These are phyloP conservation scores for Teunomyces kruisii DNA, from an alignment of 805 yeast species.

Conservation along the genomic window DNA sequence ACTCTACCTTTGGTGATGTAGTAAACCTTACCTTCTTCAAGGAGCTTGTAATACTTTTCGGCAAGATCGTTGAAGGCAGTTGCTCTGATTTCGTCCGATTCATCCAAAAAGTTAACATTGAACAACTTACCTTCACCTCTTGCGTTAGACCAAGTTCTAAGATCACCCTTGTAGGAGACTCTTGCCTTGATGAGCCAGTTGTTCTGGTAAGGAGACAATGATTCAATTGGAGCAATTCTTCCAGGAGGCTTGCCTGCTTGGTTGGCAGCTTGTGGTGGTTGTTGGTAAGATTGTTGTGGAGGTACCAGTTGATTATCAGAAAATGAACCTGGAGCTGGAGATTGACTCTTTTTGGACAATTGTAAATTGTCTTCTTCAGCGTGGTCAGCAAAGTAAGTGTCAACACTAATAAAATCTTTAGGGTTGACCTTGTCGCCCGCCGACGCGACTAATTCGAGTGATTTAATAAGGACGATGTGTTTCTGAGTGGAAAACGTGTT, in stretches of 20 bases:
- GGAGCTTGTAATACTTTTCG: conserved; percentile 67
- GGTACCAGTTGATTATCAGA: conserved; percentile 9
- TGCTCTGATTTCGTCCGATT: conserved; percentile 93
- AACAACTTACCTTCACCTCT: conserved; percentile 89
- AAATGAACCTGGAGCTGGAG: conserved; percentile 9
- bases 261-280: conserved; percentile 8
- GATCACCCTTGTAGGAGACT: conserved; percentile 82
- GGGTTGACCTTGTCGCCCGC: conserved; percentile 34
- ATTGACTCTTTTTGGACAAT: conserved; percentile 7
- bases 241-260: conserved; percentile 12
- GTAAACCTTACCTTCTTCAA: conserved; percentile 89
- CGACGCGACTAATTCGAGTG: conserved; percentile 41
- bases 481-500: conserved; percentile 49
- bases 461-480: conserved; percentile 48
- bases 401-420: conserved; percentile 46
- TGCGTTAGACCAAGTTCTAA: conserved; percentile 83
- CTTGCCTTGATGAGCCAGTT: conserved; percentile 93
- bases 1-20: conserved; percentile 80
- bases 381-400: conserved; percentile 57
- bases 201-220: conserved; percentile 86
- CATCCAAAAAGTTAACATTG: conserved; percentile 84
- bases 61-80: conserved; percentile 91
- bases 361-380: conserved; percentile 50
- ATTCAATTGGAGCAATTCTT: conserved; percentile 73
- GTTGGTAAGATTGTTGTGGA: conserved; percentile 8